Percentiles rank a stretch among this genome's conserved stretches.
Evolutionary conservation across 495 filamentous ascomycete genomes (phyloP).

Genomic region (Lentithecium fluviatile): DNA sequence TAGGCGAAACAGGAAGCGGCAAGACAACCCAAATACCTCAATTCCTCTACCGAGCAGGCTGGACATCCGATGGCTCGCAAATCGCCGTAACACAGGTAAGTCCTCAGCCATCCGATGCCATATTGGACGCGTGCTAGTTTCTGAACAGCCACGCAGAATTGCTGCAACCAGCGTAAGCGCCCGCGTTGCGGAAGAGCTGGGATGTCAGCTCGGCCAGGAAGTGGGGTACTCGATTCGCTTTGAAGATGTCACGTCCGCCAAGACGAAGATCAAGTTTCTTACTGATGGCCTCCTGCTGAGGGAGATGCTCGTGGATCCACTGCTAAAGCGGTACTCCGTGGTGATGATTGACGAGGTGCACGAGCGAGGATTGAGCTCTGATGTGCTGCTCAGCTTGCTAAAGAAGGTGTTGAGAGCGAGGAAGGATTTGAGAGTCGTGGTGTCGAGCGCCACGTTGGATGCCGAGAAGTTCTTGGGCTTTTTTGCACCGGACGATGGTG

Average conservation of each 20-base stretch:
- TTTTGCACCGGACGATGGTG: conserved; percentile 60
- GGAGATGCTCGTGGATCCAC: conserved; percentile 89
- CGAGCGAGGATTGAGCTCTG: conserved; percentile 90
- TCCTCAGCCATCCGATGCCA: conserved; percentile 24
- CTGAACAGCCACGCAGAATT: conserved; percentile 78
- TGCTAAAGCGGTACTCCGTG: conserved; percentile 89
- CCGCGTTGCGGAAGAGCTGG: conserved; percentile 89
- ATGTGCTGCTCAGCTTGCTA: conserved; percentile 87
- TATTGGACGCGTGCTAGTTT: conserved; percentile 42
- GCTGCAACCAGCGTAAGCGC: conserved; percentile 90
- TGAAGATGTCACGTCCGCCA: conserved; percentile 87
- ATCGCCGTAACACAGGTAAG: conserved; percentile 90
- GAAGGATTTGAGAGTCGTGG: conserved; percentile 79
- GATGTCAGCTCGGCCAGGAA: conserved; percentile 86
- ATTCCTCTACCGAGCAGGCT: conserved; percentile 61
- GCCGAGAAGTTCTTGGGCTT: conserved; percentile 85
- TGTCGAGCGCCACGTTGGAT: conserved; percentile 92
- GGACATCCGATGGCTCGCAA: conserved; percentile 78
- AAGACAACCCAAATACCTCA: conserved; percentile 53
- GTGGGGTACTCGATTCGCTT: conserved; percentile 97
- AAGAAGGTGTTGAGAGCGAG: conserved; percentile 88
- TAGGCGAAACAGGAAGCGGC: conserved; percentile 46
- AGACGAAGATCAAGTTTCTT: conserved; percentile 90
- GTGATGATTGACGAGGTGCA: conserved; percentile 99
- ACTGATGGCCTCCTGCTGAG: conserved; percentile 93